These are phyloP conservation scores for Trametes villosa DNA, from an alignment of 768 basidiomycete species.

Conservation along the genomic window DNA sequence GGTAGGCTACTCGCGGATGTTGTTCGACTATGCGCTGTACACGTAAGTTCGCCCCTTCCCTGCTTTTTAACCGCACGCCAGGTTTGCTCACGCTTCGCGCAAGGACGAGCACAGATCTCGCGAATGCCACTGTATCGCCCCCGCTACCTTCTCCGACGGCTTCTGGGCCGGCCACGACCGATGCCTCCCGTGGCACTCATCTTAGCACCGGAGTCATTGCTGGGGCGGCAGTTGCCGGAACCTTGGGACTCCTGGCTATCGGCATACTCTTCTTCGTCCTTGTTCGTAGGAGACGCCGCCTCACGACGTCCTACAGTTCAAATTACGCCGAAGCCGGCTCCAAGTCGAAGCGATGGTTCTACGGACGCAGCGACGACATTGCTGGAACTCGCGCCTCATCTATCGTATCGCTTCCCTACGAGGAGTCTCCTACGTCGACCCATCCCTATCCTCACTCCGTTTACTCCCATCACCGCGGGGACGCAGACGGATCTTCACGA, in stretches of 20 bases:
- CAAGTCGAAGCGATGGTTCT: background rate
- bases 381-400: background rate
- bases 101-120: conserved; percentile 5
- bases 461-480: background rate
- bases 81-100: background rate
- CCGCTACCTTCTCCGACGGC: background rate
- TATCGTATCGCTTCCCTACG: background rate
- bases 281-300: conserved; percentile 1
- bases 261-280: conserved; percentile 1
- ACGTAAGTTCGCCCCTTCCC: conserved; percentile 7
- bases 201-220: background rate
- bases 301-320: background rate
- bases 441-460: background rate
- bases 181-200: background rate
- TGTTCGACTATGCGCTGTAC: conserved; percentile 17
- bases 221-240: conserved; percentile 1
- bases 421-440: background rate
- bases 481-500: background rate
- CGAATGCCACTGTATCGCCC: background rate
- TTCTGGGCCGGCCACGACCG: background rate
- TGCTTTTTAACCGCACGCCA: background rate
- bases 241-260: background rate
- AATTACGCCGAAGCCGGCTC: background rate
- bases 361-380: conserved; percentile 1
- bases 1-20: conserved; percentile 10